phyloP scores from a whole-genome alignment of 495 filamentous ascomycete species.

The Talaromyces stipitatus region DNA sequence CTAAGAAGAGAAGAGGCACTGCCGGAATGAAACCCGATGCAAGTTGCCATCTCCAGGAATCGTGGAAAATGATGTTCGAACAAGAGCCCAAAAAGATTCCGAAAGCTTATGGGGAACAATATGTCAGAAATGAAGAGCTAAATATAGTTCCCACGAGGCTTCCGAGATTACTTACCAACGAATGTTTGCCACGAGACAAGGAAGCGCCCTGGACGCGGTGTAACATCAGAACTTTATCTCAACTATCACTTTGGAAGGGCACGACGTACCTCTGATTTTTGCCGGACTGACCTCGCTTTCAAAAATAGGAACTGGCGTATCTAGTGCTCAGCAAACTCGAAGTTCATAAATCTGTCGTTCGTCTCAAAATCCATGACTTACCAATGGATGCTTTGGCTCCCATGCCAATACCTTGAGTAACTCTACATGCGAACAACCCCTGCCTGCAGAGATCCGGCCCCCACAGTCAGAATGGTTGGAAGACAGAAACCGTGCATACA shows the following conservation, averaged over 20 bases:
- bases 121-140: neutral
- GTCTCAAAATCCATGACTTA: neutral
- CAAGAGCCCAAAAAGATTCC: constrained; percentile 2
- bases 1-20: constrained; percentile 8
- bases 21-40: constrained; percentile 8
- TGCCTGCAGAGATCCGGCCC: neutral
- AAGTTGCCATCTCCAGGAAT: constrained; percentile 9
- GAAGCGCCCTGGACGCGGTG: constrained; percentile 4
- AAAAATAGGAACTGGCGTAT: neutral
- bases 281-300: constrained; percentile 11
- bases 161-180: constrained; percentile 1
- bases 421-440: neutral
- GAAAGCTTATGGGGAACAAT: neutral
- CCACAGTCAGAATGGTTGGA: no score
- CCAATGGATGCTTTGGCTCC: constrained; percentile 6
- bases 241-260: neutral
- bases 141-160: neutral
- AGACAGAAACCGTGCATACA: neutral
- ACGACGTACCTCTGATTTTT: constrained; percentile 10
- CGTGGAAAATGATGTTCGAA: constrained; percentile 4
- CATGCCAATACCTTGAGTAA: constrained; percentile 6
- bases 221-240: neutral
- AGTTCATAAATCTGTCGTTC: neutral
- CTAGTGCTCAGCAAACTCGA: neutral
- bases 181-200: constrained; percentile 7